Base-by-base conservation (phyloP, 2,329 filamentous ascomycete species). In the Epichloe amarillans region DNA sequence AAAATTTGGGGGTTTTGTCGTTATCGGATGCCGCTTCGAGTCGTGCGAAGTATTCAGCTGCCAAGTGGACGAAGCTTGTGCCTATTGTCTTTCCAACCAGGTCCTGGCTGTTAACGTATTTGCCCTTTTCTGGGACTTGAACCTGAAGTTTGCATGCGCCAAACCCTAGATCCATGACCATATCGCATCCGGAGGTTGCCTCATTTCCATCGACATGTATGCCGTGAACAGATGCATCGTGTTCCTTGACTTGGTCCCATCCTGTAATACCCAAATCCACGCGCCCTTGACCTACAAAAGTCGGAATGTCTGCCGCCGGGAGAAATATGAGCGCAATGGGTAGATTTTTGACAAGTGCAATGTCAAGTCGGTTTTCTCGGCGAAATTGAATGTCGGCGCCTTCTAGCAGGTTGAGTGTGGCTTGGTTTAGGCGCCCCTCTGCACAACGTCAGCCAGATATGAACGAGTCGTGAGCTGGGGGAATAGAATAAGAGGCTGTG, bases 351-450 rank as follows among this genome's bases (percentile, higher is more conserved):
- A 97, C 93, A 26, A 98, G 83, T 15, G 93, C 93, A 64, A 98
- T 96, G 68, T 98, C 93, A 61, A 97, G 86, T 53, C 93, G 85
- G 66, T 86, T 89, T 74, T 96, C 89, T 64, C 93, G 84, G 66
- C 87, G 84, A 74, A 98, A 98, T 68, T 98, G 89, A 61, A 98
- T 91, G 68, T 98, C 93, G 61, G 86, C 88, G 57, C 93, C 93
- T 63, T 90, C 79, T 50, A 98, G 85, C 48, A 98, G 83, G 66
- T 97, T 89, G 47, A 98, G 80, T 50, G 87, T 82, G 52, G 88
- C 82, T 70, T 88, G 80, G 69, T 96, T 86, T 50, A 98, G 82
- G 51, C 93, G 87, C 56, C 93, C 93, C 84, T 98, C 89, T 52
- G 40, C 4, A 37, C 15, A 23, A 23, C 2, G n/a, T 41, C 12